phyloP scores from a whole-genome alignment of 164 flowering plant genomes.

The Macadamia integrifolia region DNA sequence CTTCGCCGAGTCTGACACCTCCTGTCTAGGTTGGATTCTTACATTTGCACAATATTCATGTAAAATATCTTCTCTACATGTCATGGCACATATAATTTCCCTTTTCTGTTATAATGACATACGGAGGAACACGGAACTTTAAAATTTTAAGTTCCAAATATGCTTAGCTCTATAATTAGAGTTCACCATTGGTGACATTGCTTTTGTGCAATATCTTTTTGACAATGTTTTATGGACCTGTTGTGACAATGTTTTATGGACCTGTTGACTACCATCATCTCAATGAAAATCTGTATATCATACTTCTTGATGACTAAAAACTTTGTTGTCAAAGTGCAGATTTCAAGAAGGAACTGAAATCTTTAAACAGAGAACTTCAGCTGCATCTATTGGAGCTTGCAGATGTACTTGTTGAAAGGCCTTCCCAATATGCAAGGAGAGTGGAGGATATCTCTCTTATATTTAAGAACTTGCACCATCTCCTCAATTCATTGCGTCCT shows the following conservation, averaged over 20 bases:
- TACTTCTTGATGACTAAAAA: neutral
- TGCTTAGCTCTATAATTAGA: neutral
- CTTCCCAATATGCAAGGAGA: slow-evolving; percentile 91
- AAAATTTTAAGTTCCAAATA: neutral
- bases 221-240: neutral
- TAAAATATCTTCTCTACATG: too few species aligned
- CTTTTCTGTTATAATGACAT: too few species aligned
- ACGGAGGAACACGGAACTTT: neutral
- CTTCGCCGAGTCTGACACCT: too few species aligned
- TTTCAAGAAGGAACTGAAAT: slow-evolving; percentile 74
- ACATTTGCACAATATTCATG: too few species aligned
- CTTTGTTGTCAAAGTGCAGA: slow-evolving; percentile 28
- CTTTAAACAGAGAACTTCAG: slow-evolving; percentile 83
- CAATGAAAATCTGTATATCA: neutral
- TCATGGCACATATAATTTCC: too few species aligned
- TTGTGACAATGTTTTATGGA: neutral
- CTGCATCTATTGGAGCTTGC: slow-evolving; percentile 89
- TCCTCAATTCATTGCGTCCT: slow-evolving; percentile 87
- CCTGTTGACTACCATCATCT: neutral
- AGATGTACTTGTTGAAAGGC: slow-evolving; percentile 90
- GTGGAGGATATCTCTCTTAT: slow-evolving; percentile 90
- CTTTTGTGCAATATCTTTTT: neutral
- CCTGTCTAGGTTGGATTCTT: too few species aligned
- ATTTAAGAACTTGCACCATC: slow-evolving; percentile 83
- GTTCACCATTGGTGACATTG: neutral